A percentile compares a stretch with the other conserved stretches of the same genome.
Conservation (phyloP, 2,329 filamentous ascomycete species). For the Lachnellula hyalina region DNA sequence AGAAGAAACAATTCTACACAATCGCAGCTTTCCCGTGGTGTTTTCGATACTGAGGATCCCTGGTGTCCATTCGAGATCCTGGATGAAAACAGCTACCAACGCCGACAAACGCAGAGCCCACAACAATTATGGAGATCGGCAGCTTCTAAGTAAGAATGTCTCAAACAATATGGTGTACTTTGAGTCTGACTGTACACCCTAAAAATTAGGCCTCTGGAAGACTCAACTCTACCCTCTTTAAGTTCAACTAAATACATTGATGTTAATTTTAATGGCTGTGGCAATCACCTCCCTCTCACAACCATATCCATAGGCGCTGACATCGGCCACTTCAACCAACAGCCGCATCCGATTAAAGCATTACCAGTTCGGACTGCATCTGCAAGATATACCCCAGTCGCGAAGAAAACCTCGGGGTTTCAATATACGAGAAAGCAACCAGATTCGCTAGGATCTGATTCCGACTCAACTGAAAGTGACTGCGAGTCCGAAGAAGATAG, state of each 20-base stretch:
- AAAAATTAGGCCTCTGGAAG: neutral
- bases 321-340: too few relatives aligned
- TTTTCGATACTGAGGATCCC: neutral
- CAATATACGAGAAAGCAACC: too few relatives aligned
- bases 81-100: neutral
- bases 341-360: too few relatives aligned
- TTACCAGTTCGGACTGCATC: too few relatives aligned
- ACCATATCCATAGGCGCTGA: too few relatives aligned
- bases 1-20: neutral
- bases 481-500: constrained; percentile 9
- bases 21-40: neutral
- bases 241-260: neutral
- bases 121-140: neutral
- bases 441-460: neutral
- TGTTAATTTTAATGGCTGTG: neutral
- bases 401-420: too few relatives aligned
- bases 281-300: neutral
- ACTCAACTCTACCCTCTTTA: neutral
- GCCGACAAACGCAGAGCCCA: neutral
- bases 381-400: too few relatives aligned
- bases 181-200: neutral
- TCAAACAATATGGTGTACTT: neutral
- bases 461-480: constrained; percentile 5
- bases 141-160: neutral
- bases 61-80: neutral